Base-by-base conservation (phyloP, 139 green algal genomes). In the Dunaliella primolecta region DNA sequence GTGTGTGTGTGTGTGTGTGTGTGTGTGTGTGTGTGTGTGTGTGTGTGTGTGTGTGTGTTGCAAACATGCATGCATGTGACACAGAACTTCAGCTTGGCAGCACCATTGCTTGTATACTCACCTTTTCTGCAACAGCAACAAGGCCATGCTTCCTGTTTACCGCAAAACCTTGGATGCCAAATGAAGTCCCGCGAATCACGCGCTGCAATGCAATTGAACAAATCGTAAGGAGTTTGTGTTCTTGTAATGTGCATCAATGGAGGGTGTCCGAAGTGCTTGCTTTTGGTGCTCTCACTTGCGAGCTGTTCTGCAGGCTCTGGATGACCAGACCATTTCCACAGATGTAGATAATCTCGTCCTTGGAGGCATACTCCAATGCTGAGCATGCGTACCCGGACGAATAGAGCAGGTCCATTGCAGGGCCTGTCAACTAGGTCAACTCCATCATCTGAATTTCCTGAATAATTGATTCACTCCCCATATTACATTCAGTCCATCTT, bases 281-380 rank as follows among this genome's bases (percentile, higher is more conserved):
- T 15, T 64, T n/a, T n/a, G n/a, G 46, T 25, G 46, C 33, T 21
- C 2, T 1, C 32, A 87, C 84, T 38, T 87, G 84, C 25, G 84
- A 37, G 31, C 29, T 81, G 3, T 33, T 64, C 36, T 32, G 35
- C 0, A 87, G 38, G 1, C 72, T 70, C 3, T 85, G 46, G 1
- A 85, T 55, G 35, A 88, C 80, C n/a, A 88, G n/a, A 20, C 80
- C 34, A 79, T 88, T 88, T 36, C 85, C 85, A 78, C 85, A 88
- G 75, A 82, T 82, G 75, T 82, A 88, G n/a, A 80, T 72, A 21
- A 79, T 75, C 29, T 88, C 85, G 36, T 88, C 85, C 0, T 56
- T 82, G 29, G 80, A 80, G 0, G 70, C 27, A 38, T 75, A 88
- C 29, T 55, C 3, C 77, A 64, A n/a, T n/a, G n/a, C n/a, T n/a